Evolutionary conservation across 2,329 filamentous ascomycete species (phyloP), one percentile per base, ranked within the genome.

Genomic region (Apiospora phragmitis): DNA sequence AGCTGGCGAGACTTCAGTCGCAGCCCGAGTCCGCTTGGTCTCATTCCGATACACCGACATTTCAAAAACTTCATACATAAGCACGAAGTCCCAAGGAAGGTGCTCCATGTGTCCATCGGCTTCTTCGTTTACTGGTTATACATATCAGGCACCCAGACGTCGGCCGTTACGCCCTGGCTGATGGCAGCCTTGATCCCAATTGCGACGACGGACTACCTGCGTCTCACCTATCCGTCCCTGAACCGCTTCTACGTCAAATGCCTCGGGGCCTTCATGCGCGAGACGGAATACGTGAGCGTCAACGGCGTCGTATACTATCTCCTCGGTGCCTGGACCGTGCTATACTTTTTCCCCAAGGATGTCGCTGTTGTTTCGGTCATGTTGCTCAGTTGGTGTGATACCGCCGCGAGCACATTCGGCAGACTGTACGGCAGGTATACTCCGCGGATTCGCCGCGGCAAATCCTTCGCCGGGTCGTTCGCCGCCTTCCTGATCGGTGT

Each of bases 281-380:
- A 99, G 84, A 96, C 93, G 74, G 96, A 99, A 83, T 97, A 95
- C 75, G 88, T 91, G 66, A 94, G 94, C 68, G 99, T 94, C 87
- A 99, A 99, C 80, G 96, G 96, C 68, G 95, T 98, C 75, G 97
- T 99, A 75, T 98, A 93, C 86, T 99, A 98, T 82, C 89, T 99
- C 12, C 88, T 98, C 9, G 96, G 96, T 70, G 92, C 94, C 38
- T 98, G 94, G 90, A 87, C 91, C 42, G 94, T 95, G 21, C 89
- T 98, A 74, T 90, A 90, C 75, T 94, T 94, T 80, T 94, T 97
- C 80, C 94, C 95, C 73, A 99, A 98, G 83, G 96, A 99, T 77
- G 89, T 99, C 32, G 94, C 92, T 9, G 92, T 97, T 67, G 92
- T 98, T 85, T 91, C 93, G 72, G 92, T 98, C 59, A 85, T 99